Evolutionary conservation across 441 rosid genomes (phyloP).

Genomic region (Isatis lusitanica): DNA sequence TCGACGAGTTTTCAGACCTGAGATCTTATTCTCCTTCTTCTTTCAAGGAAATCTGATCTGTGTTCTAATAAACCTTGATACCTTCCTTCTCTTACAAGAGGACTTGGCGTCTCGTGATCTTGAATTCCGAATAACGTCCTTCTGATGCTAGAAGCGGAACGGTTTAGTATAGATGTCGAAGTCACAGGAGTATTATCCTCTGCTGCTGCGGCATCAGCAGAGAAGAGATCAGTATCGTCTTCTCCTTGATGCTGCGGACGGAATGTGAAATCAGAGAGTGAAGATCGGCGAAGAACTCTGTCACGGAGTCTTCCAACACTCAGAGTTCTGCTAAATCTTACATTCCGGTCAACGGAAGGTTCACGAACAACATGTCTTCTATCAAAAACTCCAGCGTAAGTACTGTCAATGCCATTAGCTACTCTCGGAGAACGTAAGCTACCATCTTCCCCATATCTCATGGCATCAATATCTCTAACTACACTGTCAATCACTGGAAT

Average conservation of each 20-base stretch:
- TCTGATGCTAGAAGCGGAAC: constrained; percentile 47
- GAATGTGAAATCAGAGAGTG: constrained; percentile 60
- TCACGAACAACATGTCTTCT: constrained; percentile 63
- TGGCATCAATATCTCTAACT: constrained; percentile 37
- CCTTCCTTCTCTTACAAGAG: constrained; percentile 74
- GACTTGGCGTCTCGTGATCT: constrained; percentile 59
- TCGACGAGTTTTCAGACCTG: constrained; percentile 58
- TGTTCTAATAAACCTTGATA: constrained; percentile 87
- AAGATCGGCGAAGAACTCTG: constrained; percentile 88
- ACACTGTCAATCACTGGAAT: constrained; percentile 39
- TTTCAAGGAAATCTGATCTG: constrained; percentile 85
- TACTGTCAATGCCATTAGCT: constrained; percentile 45
- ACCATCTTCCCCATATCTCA: constrained; percentile 41
- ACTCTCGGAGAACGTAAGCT: constrained; percentile 44
- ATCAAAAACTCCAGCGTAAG: constrained; percentile 52
- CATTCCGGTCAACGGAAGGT: constrained; percentile 68
- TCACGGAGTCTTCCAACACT: constrained; percentile 99
- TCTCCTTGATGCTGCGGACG: constrained; percentile 58
- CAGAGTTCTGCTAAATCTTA: constrained; percentile 83
- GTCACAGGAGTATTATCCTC: constrained; percentile 37
- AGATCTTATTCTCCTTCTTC: constrained; percentile 91
- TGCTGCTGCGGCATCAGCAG: constrained; percentile 42
- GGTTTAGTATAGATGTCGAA: constrained; percentile 46
- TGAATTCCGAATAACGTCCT: constrained; percentile 52
- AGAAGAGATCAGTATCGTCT: constrained; percentile 50